A percentile compares a stretch with the other conserved stretches of the same genome.
These are phyloP conservation scores for Thraustochytrium striatum DNA, from an alignment of 352 stramenopile species.

Conservation along the genomic window DNA sequence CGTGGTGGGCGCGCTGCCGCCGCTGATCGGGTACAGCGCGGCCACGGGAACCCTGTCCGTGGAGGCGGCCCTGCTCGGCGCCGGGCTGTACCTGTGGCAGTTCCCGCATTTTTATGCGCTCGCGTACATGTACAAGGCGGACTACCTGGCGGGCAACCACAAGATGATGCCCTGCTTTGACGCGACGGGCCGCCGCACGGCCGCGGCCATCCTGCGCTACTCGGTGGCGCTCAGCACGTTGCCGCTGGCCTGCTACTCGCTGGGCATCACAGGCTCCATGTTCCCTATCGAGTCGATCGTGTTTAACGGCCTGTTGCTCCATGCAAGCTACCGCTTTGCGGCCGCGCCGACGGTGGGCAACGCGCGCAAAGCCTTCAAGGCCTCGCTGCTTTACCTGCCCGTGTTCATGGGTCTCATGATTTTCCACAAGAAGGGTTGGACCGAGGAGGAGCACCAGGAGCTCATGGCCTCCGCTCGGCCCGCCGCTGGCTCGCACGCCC, in stretches of 20 bases:
- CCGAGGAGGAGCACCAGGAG: background rate
- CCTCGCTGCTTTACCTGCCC: constrained; percentile 95
- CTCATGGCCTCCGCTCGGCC: background rate
- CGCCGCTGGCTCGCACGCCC: background rate
- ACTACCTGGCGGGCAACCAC: constrained; percentile 78
- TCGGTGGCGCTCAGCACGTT: constrained; percentile 87
- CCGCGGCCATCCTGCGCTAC: constrained; percentile 85
- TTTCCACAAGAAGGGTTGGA: constrained; percentile 87
- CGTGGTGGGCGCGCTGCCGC: constrained; percentile 95
- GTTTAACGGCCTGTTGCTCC: constrained; percentile 91
- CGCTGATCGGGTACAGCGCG: constrained; percentile 95
- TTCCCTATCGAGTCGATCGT: constrained; percentile 92
- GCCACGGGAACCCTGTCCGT: constrained; percentile 68
- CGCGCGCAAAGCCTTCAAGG: constrained; percentile 93
- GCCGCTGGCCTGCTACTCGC: constrained; percentile 80
- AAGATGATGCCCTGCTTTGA: constrained; percentile 90
- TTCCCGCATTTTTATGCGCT: constrained; percentile 99
- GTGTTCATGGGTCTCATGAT: constrained; percentile 94
- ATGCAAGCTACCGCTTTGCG: constrained; percentile 90
- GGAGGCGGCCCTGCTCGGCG: constrained; percentile 61
- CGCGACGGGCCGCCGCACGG: constrained; percentile 82
- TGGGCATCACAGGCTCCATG: constrained; percentile 95
- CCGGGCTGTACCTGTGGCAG: constrained; percentile 95
- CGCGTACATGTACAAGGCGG: constrained; percentile 88
- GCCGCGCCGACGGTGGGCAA: constrained; percentile 85